Conservation (phyloP, 192 early-diverging fungal genomes). For the Coemansia sp. region DNA sequence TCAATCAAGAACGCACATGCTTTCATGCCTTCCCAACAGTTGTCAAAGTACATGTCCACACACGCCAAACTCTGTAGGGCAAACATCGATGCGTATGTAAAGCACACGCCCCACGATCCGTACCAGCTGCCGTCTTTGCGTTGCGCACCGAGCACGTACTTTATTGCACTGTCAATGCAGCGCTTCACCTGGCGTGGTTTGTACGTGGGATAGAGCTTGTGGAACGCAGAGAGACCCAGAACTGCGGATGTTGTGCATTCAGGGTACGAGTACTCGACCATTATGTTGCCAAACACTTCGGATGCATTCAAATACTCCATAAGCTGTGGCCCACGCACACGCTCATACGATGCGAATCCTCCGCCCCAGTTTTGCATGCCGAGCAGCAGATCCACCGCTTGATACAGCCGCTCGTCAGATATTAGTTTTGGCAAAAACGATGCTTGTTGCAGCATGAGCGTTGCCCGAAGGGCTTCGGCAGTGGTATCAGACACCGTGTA, state of each 20-base stretch:
- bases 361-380: conserved; percentile 89
- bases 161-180: conserved; percentile 60
- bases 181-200: conserved; percentile 75
- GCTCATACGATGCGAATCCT: conserved; percentile 94
- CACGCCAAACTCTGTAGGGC: conserved; percentile 79
- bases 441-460: conserved; percentile 71
- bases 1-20: conserved; percentile 91
- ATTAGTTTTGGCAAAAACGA: conserved; percentile 62
- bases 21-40: conserved; percentile 65
- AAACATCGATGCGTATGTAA: conserved; percentile 95
- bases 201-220: conserved; percentile 76
- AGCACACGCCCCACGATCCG: conserved; percentile 97
- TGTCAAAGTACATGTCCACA: conserved; percentile 79
- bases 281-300: conserved; percentile 97
- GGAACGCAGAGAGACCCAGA: conserved; percentile 78
- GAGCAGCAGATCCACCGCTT: conserved; percentile 89
- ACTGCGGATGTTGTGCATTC: conserved; percentile 96
- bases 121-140: conserved; percentile 86
- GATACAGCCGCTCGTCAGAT: conserved; percentile 67
- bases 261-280: conserved; percentile 96
- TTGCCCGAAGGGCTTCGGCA: conserved; percentile 84
- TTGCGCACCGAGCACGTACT: conserved; percentile 77
- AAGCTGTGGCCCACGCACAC: conserved; percentile 70
- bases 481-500: conserved; percentile 97
- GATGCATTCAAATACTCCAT: conserved; percentile 92